These are phyloP conservation scores for Salisapilia sapeloensis DNA, from an alignment of 352 stramenopile genomes.

Conservation along the genomic window DNA sequence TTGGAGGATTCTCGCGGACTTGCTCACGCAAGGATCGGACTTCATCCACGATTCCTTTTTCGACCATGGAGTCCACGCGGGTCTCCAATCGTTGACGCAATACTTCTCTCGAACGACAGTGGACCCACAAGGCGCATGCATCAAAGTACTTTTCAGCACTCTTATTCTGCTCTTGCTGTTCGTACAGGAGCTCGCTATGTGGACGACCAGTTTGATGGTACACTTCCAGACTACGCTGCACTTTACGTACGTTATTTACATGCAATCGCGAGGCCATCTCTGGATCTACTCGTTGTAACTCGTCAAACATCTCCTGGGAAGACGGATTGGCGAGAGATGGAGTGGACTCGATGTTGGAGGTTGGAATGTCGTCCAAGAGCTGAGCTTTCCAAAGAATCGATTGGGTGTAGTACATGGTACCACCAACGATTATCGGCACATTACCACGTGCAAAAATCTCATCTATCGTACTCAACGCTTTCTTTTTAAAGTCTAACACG, in stretches of 20 bases:
- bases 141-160: slow-evolving; percentile 55
- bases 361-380: slow-evolving; percentile 55
- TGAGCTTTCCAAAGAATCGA: slow-evolving; percentile 79
- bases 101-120: slow-evolving; percentile 37
- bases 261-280: slow-evolving; percentile 70
- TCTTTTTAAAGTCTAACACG: slow-evolving; percentile 67
- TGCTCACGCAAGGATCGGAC: slow-evolving; percentile 33
- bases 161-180: slow-evolving; percentile 24
- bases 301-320: slow-evolving; percentile 35
- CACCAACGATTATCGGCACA: slow-evolving; percentile 82
- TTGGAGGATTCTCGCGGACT: slow-evolving; percentile 27
- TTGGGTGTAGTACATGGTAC: slow-evolving; percentile 89
- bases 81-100: slow-evolving; percentile 42
- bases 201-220: slow-evolving; percentile 61
- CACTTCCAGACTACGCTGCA: slow-evolving; percentile 73
- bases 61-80: slow-evolving; percentile 72
- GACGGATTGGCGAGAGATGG: slow-evolving; percentile 11
- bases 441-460: slow-evolving; percentile 76
- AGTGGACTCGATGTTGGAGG: slow-evolving; percentile 2
- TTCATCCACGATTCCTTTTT: slow-evolving; percentile 56
- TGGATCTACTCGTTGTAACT: slow-evolving; percentile 55
- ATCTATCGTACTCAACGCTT: slow-evolving; percentile 58
- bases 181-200: slow-evolving; percentile 51
- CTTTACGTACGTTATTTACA: slow-evolving; percentile 74
- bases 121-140: slow-evolving; percentile 70